Evolutionary conservation across 163 green algal genomes (phyloP), one percentile per base, ranked within the genome.

Genomic region (Botryococcus braunii): DNA sequence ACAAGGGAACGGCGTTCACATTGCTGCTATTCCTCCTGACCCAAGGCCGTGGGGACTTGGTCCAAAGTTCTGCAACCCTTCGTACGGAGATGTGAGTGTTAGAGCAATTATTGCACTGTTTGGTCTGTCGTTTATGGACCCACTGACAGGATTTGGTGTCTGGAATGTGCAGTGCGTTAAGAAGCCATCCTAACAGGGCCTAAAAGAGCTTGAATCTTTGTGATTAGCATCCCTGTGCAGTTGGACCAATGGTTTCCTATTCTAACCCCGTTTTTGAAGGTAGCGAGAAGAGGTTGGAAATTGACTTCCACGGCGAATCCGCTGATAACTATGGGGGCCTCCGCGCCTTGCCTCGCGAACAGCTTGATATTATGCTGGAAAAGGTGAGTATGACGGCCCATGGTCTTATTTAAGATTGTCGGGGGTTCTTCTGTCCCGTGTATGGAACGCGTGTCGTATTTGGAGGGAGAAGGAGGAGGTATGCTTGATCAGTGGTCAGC

Each of bases 281-380:
- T 58, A 89, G 75, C n/a, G 93, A 98, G 83, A 98, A 98, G 83
- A 83, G 93, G 41, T 75, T 98, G 31, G 88, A 94, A 72, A 76
- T 97, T 17, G 87, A 92, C 72, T 97, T 97, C 72, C 56, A 6
- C 57, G 27, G 23, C 23, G 47, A 17, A 4, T 39, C 61, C 37
- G 59, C 69, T 71, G 52, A 60, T 11, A 46, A 50, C 7, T 31
- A 50, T 25, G 57, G n/a, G 17, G 88, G 88, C 55, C 88, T 98
- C 43, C 88, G 94, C 27, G 49, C 71, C 5, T 71, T 98, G 1
- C 59, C 76, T 13, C 86, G 93, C 62, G 62, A 58, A 7, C 71
- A 88, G 66, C 78, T 98, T n/a, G 92, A 98, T 74, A 75, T 82
- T 59, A 80, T 98, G 39, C 85, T 99, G 77, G 77, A 81, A 3